Evolutionary conservation across 345 rosid species (phyloP), one percentile per base, ranked within the genome.

Genomic region (Eucalyptus shirleyi): DNA sequence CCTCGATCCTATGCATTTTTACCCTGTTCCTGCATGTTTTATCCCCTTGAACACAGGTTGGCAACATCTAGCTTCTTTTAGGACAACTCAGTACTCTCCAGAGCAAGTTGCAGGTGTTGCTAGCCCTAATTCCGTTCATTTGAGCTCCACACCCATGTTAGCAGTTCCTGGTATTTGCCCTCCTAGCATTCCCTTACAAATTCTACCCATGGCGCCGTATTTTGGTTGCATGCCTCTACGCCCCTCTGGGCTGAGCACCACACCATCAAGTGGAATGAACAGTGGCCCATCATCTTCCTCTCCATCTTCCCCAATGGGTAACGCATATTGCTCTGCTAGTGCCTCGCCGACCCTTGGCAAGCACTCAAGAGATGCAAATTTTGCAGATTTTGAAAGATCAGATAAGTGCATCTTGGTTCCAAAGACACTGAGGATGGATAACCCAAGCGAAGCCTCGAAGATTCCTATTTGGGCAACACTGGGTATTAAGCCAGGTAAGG

Each of bases 321-420:
- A 83, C n/a, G 13, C 90, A 65, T 87, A 93, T 89, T 89, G 93
- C 90, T 92, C 95, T 10, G 94, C 93, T 80, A 91, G 91, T 89
- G 95, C 92, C 87, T 95, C 92, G 6, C 96, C 93, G 28, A 91
- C 91, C 12, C 93, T 96, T 62, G 98, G 98, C 86, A 96, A 96
- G 94, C 98, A 95, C 93, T 94, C 93, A 26, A 93, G 97, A 93
- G 96, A 96, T 83, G 62, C 90, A 12, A 92, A 89, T 89, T 51
- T 86, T 86, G 88, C 88, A n/a, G 94, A 90, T 62, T 93, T 92
- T 87, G 94, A 89, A 72, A 93, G 90, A 49, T 90, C 92, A 72
- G 95, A 94, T 80, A 94, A 89, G 65, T 89, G 90, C 60, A 32
- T 93, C 50, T 90, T 94, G 91, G 94, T 93, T 77, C 94, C 98